phyloP scores from a whole-genome alignment of 2,329 filamentous ascomycete genomes.

The Penicillium sp. region DNA sequence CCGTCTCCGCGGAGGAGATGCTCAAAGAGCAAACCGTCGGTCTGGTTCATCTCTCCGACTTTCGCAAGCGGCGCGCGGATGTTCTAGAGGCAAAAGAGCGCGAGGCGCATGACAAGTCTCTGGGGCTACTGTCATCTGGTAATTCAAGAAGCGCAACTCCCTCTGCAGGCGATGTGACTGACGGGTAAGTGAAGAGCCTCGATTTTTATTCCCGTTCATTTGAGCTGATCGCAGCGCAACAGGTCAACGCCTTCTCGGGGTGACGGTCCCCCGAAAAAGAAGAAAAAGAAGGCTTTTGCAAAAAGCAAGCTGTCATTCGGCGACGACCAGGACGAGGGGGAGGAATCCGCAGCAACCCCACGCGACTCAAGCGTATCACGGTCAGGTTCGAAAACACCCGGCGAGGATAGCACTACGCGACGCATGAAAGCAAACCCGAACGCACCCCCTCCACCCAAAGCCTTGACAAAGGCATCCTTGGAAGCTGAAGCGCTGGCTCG shows the following conservation, averaged over 20 bases:
- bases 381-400: constrained; percentile 40
- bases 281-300: constrained; percentile 59
- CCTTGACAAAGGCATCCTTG: constrained; percentile 72
- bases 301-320: constrained; percentile 63
- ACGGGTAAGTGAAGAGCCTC: constrained; percentile 55
- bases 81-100: constrained; percentile 88
- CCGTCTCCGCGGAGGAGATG: constrained; percentile 74
- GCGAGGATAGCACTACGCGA: constrained; percentile 33
- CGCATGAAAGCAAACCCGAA: constrained; percentile 48
- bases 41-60: constrained; percentile 87
- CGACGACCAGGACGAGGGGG: constrained; percentile 62
- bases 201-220: constrained; percentile 4
- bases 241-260: constrained; percentile 54
- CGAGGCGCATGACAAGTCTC: constrained; percentile 67
- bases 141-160: constrained; percentile 55
- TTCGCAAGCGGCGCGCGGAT: constrained; percentile 91
- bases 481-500: constrained; percentile 76
- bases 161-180: constrained; percentile 47
- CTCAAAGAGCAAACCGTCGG: constrained; percentile 86
- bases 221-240: constrained; percentile 57
- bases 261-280: constrained; percentile 49
- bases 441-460: constrained; percentile 63
- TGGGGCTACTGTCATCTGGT: constrained; percentile 45
- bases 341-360: constrained; percentile 38
- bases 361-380: constrained; percentile 42